Base-by-base conservation (phyloP, 78 protist genomes). In the Tieghemostelium lacteum region DNA sequence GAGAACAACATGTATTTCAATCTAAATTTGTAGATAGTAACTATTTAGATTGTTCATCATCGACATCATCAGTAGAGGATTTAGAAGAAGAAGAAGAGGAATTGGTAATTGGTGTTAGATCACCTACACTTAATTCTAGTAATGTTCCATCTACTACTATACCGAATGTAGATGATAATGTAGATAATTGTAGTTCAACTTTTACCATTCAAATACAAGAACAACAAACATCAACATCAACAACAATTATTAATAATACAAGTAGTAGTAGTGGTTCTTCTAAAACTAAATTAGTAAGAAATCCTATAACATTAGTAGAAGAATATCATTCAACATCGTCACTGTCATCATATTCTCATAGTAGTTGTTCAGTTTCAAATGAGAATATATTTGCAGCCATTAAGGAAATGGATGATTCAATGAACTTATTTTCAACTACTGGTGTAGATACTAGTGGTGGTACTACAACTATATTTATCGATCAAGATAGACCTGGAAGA, bases 281-380 rank as follows among this genome's bases (percentile, higher is more conserved):
- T 50, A 33, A 24, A n/a, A 50, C 29, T 12, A 39, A 71, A 31
- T 39, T 71, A 4, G 63, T 55, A 31, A 33, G 91, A 66, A 77
- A 77, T 45, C 91, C 91, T 55, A 60, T 83, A n/a, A 83, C 91
- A 19, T 60, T 83, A 34, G 91, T 83, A 6, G 91, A 83, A 52
- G 91, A 83, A 58, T 83, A 55, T 58, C 29, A 67, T 31, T 55
- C 69, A 4, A 39, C 87, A 7, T 36, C 91, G 17, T 60, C 78
- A 17, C 20, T 69, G 26, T 83, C 78, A 28, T 71, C 54, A 22
- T 73, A 52, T 73, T 4, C 69, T 3, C 54, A 37, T 31, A 83
- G 61, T 58, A 61, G 65, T 36, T 71, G 77, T 52, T 78, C 88
- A 55, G 26, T 83, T 10, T 83, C 91, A 22, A 83, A 40, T 1